Percentiles rank a stretch among this genome's conserved stretches.
phyloP scores from a whole-genome alignment of 495 filamentous ascomycete genomes.

The Peziza echinospora region DNA sequence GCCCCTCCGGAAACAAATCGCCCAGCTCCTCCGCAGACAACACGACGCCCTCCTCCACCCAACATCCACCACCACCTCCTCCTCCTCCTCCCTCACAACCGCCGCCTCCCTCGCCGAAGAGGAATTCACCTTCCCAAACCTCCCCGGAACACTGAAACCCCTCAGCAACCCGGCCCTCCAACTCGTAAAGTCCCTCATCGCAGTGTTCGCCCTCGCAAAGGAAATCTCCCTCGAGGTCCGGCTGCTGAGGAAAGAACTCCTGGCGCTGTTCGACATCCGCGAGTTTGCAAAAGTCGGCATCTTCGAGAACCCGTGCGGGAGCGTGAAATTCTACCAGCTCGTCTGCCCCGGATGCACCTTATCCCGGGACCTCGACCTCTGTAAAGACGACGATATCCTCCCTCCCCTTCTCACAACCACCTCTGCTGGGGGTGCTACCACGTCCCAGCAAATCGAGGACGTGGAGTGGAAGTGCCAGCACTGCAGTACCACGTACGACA shows the following conservation, averaged over 20 bases:
- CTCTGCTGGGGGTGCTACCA: constrained; percentile 3
- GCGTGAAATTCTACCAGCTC: constrained; percentile 48
- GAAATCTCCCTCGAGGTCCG: constrained; percentile 70
- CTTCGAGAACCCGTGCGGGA: constrained; percentile 68
- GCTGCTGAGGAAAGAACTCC: constrained; percentile 66
- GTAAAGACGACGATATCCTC: constrained; percentile 70
- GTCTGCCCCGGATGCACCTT: constrained; percentile 75
- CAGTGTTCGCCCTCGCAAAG: constrained; percentile 73
- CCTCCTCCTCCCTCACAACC: not conserved
- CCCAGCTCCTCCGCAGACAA: constrained; percentile 53
- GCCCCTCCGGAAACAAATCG: constrained; percentile 72
- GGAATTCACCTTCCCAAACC: constrained; percentile 70
- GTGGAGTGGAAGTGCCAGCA: constrained; percentile 43
- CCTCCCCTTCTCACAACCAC: constrained; percentile 32
- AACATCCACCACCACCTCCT: too few species aligned
- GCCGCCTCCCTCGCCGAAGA: constrained; percentile 31
- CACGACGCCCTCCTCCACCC: constrained; percentile 78
- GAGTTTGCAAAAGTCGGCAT: constrained; percentile 76
- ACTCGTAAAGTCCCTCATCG: constrained; percentile 75
- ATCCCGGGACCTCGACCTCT: constrained; percentile 75
- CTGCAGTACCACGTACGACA: constrained; percentile 54
- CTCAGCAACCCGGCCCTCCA: constrained; percentile 64
- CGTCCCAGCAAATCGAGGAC: too few species aligned
- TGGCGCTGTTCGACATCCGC: constrained; percentile 73
- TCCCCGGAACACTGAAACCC: constrained; percentile 46